Percentiles rank a stretch among this genome's conserved stretches.
phyloP scores from a whole-genome alignment of 2,329 filamentous ascomycete genomes.

The Westerdykella ornata region DNA sequence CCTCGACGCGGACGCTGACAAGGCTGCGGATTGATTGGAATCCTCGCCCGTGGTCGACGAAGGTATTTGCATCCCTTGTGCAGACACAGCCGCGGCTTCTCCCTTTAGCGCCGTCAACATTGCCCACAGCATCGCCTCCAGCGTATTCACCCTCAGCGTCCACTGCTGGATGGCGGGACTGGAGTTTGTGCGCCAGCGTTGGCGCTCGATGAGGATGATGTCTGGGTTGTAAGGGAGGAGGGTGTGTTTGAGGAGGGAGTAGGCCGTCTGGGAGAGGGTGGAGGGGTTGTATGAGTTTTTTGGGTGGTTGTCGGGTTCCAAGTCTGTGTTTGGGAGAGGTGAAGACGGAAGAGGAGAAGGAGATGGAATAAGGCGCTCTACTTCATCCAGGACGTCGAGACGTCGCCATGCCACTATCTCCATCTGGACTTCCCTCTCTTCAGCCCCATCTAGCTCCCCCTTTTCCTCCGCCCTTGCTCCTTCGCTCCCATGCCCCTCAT shows the following conservation, averaged over 20 bases:
- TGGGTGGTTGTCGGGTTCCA: constrained; percentile 4
- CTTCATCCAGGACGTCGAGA: constrained; percentile 22
- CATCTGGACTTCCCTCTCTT: constrained; percentile 12
- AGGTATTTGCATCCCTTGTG: background rate
- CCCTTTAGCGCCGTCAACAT: constrained; percentile 51
- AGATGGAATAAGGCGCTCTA: background rate
- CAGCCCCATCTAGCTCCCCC: background rate
- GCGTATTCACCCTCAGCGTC: constrained; percentile 74
- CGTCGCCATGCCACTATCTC: constrained; percentile 26
- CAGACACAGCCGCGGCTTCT: background rate
- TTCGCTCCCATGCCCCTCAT: background rate
- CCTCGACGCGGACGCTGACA: background rate
- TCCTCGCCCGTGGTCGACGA: background rate
- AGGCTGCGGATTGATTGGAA: background rate
- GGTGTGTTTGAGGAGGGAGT: constrained; percentile 45
- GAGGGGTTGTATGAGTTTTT: constrained; percentile 48
- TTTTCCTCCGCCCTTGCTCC: background rate
- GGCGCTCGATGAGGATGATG: constrained; percentile 63
- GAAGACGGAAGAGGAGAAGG: background rate
- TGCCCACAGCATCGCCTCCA: constrained; percentile 76
- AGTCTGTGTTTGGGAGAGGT: constrained; percentile 4
- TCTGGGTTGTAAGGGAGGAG: constrained; percentile 54
- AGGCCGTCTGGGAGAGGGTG: constrained; percentile 51
- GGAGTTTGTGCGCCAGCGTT: constrained; percentile 59
- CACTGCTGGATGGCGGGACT: constrained; percentile 65